These are phyloP conservation scores for Naganishia sp. DNA, from an alignment of 1,284 basidiomycete genomes.

Conservation along the genomic window DNA sequence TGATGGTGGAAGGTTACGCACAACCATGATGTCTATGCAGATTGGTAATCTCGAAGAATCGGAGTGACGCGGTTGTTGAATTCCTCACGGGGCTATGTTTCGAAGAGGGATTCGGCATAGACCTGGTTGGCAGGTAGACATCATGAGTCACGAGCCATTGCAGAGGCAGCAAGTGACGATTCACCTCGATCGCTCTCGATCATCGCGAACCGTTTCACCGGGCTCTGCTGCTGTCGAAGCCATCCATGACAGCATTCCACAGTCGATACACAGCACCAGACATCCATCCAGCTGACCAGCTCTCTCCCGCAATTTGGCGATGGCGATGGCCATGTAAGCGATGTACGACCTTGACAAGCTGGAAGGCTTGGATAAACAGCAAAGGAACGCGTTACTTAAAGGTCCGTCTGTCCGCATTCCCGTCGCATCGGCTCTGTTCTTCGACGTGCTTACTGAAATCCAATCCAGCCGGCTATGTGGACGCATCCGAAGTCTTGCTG, in stretches of 20 bases:
- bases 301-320: not conserved
- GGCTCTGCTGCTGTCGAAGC: not conserved
- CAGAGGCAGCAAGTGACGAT: not conserved
- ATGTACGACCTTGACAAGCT: constrained; percentile 30
- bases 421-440: not conserved
- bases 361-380: constrained; percentile 30
- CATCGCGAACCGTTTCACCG: constrained; percentile 1
- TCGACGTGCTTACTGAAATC: not conserved
- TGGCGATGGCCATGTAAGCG: constrained; percentile 20
- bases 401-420: constrained; percentile 13
- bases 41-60: too few relatives aligned
- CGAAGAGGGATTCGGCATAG: too few relatives aligned
- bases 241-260: not conserved
- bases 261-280: not conserved
- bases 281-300: not conserved
- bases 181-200: constrained; percentile 4
- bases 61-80: too few relatives aligned
- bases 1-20: not conserved
- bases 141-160: not conserved
- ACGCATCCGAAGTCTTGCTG: constrained; percentile 49
- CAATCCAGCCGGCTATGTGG: constrained; percentile 40
- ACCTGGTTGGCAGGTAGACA: too few relatives aligned
- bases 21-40: constrained; percentile 5
- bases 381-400: constrained; percentile 24
- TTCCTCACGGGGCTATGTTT: too few relatives aligned